A percentile compares a stretch with the other conserved stretches of the same genome.
Conservation (phyloP, 305 asterid genomes). For the Fraxinus albicans region DNA sequence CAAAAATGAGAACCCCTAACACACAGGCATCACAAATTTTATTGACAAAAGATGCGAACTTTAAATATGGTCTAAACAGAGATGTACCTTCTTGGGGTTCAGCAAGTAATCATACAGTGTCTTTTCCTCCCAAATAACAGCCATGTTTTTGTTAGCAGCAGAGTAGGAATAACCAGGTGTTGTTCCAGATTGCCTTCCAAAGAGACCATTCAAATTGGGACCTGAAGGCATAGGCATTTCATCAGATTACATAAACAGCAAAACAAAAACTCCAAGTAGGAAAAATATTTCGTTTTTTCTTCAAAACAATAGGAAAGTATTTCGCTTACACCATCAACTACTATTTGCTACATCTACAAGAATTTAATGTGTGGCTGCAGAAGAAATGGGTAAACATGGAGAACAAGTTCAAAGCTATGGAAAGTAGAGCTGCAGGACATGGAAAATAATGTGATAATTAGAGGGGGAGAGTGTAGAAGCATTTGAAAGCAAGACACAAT, state of each 20-base stretch:
- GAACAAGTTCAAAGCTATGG: neutral
- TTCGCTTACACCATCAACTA: neutral
- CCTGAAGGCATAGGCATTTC: slow-evolving; percentile 35
- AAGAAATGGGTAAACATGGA: neutral
- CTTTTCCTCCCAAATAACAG: slow-evolving; percentile 71
- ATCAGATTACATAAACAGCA: slow-evolving; percentile 6
- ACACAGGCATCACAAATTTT: neutral
- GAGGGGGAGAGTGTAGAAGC: neutral
- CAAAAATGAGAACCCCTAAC: neutral
- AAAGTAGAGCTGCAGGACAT: neutral
- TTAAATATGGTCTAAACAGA: neutral
- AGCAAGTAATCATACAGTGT: slow-evolving; percentile 76
- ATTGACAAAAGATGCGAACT: neutral
- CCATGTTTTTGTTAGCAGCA: slow-evolving; percentile 76
- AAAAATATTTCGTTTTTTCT: neutral
- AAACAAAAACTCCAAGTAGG: neutral
- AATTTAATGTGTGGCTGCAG: neutral
- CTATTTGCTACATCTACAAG: neutral
- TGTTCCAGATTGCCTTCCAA: slow-evolving; percentile 82
- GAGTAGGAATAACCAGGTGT: slow-evolving; percentile 79
- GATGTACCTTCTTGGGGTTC: slow-evolving; percentile 72
- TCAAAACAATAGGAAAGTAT: neutral
- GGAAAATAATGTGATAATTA: neutral
- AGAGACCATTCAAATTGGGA: slow-evolving; percentile 76
- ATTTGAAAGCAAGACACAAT: neutral